phyloP scores from a whole-genome alignment of 345 rosid genomes.

The Microcos paniculata region DNA sequence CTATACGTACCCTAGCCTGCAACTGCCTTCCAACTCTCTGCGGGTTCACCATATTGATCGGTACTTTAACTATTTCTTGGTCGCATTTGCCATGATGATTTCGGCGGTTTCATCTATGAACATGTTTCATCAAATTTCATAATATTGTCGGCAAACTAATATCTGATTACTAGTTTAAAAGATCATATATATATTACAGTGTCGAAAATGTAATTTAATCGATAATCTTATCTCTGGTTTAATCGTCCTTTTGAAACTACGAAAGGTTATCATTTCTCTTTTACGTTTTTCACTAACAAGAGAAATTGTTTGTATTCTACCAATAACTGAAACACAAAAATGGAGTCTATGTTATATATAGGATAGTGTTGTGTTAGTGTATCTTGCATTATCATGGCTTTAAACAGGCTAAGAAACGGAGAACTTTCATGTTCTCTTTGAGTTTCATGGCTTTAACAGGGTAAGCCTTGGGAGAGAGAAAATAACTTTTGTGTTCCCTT shows the following conservation, averaged over 20 bases:
- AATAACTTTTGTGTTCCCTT: background rate
- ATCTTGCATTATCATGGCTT: background rate
- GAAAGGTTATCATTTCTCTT: background rate
- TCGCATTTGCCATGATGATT: background rate
- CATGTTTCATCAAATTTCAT: slow-evolving; percentile 1
- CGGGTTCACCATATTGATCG: background rate
- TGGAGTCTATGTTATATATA: background rate
- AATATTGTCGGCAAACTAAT: background rate
- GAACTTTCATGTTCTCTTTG: slow-evolving; percentile 3
- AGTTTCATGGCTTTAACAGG: background rate
- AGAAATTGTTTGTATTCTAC: background rate
- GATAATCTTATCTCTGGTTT: no score
- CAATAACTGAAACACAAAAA: background rate
- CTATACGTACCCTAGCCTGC: background rate
- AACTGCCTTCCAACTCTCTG: background rate
- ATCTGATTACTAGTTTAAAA: no score
- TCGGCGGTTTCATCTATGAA: background rate
- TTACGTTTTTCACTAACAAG: background rate
- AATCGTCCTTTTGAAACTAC: no score
- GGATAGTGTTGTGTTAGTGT: background rate
- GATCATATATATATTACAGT: no score
- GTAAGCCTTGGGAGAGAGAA: slow-evolving; percentile 1
- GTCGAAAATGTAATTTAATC: no score
- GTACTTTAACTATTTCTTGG: background rate
- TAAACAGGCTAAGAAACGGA: background rate